Evolutionary conservation across 768 basidiomycete species (phyloP).

Genomic region (Amanita pseudoporphyria): DNA sequence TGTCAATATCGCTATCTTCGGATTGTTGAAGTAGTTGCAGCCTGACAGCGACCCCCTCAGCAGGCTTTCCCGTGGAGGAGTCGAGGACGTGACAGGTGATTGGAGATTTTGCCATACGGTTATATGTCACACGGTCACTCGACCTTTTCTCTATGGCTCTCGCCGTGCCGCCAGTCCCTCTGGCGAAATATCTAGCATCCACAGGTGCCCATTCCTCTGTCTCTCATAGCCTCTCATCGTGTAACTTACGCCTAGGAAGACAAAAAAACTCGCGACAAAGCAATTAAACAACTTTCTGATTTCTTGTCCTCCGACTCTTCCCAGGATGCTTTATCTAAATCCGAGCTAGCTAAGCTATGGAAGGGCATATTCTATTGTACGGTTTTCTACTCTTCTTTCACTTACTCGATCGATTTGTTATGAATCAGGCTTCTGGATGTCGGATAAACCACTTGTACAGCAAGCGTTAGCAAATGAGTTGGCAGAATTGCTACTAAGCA

Average conservation of each 20-base stretch:
- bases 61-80: slow-evolving; percentile 76
- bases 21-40: slow-evolving; percentile 41
- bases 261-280: slow-evolving; percentile 88
- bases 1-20: slow-evolving; percentile 24
- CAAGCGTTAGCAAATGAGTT: slow-evolving; percentile 83
- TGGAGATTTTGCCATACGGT: slow-evolving; percentile 64
- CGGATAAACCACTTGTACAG: slow-evolving; percentile 94
- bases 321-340: slow-evolving; percentile 48
- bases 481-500: slow-evolving; percentile 69
- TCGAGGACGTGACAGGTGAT: slow-evolving; percentile 95
- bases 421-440: slow-evolving; percentile 93
- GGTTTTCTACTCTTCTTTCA: slow-evolving; percentile 15
- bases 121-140: too few species aligned
- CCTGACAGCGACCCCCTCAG: slow-evolving; percentile 51
- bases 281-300: slow-evolving; percentile 64
- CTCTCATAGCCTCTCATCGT: slow-evolving; percentile 13
- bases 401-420: background rate
- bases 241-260: slow-evolving; percentile 35
- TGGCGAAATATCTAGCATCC: slow-evolving; percentile 88
- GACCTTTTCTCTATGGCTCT: background rate
- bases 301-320: slow-evolving; percentile 65
- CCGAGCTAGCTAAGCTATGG: slow-evolving; percentile 90
- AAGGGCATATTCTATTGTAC: slow-evolving; percentile 96
- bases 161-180: slow-evolving; percentile 35
- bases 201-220: slow-evolving; percentile 46